phyloP scores from a whole-genome alignment of 768 basidiomycete species.

The Boletus sp. region DNA sequence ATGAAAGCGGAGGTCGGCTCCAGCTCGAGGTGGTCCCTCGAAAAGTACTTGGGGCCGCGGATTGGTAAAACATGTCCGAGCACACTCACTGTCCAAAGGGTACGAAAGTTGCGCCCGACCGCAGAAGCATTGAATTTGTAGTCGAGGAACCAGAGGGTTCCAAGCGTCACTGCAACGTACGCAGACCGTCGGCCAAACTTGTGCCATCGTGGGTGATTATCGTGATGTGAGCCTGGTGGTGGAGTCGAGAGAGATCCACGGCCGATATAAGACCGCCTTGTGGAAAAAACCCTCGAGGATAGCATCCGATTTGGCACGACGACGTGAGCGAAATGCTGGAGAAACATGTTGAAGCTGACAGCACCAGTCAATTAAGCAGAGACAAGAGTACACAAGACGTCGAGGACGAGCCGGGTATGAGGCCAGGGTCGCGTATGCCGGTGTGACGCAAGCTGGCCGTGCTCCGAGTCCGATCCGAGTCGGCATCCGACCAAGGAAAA shows the following conservation, averaged over 20 bases:
- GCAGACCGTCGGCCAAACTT: conserved; percentile 21
- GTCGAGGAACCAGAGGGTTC: conserved; percentile 39
- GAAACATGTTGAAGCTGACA: conserved; percentile 3
- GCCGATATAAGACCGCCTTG: neutral
- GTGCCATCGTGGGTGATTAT: conserved; percentile 3
- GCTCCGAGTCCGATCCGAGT: neutral
- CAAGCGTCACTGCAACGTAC: conserved; percentile 28
- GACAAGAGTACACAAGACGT: neutral
- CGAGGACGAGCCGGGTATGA: no score
- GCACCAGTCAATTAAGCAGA: neutral
- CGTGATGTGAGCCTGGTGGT: neutral
- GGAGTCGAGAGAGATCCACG: conserved; percentile 1
- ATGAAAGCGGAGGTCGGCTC: neutral
- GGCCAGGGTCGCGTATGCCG: no score
- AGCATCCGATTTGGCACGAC: neutral
- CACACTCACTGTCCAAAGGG: conserved; percentile 46
- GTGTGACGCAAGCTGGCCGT: neutral
- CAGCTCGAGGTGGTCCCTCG: neutral
- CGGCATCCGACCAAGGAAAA: neutral
- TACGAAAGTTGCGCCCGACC: conserved; percentile 45
- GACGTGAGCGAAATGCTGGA: neutral
- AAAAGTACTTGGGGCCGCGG: neutral
- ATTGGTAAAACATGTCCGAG: neutral
- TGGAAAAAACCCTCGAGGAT: neutral
- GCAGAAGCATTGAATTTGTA: conserved; percentile 49